phyloP scores from a whole-genome alignment of 345 rosid species.

The Atalantia buxifolia region DNA sequence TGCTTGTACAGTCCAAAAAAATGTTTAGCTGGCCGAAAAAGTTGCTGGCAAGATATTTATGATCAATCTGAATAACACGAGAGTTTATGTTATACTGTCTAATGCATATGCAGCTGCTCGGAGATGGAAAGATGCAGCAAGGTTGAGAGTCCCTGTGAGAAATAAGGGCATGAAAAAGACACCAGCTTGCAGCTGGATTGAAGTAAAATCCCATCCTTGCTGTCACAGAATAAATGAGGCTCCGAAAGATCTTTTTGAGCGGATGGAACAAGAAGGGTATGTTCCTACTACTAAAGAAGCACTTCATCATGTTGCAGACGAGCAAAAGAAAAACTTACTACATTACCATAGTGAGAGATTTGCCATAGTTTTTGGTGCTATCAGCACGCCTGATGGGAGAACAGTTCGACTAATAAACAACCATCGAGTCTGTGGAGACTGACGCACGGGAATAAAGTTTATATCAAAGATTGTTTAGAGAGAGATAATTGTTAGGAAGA shows the following conservation, averaged over 20 bases:
- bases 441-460: conserved; percentile 64
- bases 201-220: conserved; percentile 63
- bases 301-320: conserved; percentile 60
- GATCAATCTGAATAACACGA: conserved; percentile 61
- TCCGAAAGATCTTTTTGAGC: conserved; percentile 42
- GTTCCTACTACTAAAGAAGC: conserved; percentile 62
- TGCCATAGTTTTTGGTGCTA: conserved; percentile 70
- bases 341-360: conserved; percentile 67
- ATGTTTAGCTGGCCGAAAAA: conserved; percentile 66
- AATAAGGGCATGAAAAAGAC: conserved; percentile 49
- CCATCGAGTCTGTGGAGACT: conserved; percentile 60
- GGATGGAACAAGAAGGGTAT: conserved; percentile 76
- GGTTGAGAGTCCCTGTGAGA: conserved; percentile 44
- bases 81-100: conserved; percentile 72
- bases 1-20: conserved; percentile 72
- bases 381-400: conserved; percentile 60
- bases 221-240: conserved; percentile 46
- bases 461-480: conserved; percentile 54
- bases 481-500: conserved; percentile 74
- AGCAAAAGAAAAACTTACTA: conserved; percentile 58
- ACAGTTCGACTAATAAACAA: conserved; percentile 73
- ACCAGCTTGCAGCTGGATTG: conserved; percentile 89
- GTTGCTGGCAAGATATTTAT: conserved; percentile 50
- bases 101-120: conserved; percentile 62
- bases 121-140: conserved; percentile 64